Evolutionary conservation across 208 protist genomes (phyloP), one percentile per base, ranked within the genome.

Genomic region (Wallacemonas collosoma): DNA sequence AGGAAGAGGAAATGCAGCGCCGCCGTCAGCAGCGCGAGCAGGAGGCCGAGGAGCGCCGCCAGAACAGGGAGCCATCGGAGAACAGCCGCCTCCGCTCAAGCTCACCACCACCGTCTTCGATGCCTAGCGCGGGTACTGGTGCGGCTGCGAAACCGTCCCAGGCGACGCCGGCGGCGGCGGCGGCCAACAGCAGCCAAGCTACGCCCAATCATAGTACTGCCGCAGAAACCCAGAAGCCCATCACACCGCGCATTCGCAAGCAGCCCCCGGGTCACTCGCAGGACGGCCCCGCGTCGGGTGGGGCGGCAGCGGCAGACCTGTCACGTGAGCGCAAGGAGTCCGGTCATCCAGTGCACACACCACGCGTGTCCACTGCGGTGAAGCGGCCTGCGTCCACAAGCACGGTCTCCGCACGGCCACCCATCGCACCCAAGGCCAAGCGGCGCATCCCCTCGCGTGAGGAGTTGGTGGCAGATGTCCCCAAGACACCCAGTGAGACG

Each of bases 391-490:
- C 53, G 5, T 14, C 48, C 35, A 39, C 38, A 53, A 43, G 35
- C 6, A 39, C 65, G 2, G 38, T 54, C 11, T 67, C 72, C 4
- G 55, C 72, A 0, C 70, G 68, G 17, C 58, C 71, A 45, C 75
- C 68, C 1, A 73, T 77, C 26, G 68, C 77, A 14, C 74, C 79
- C 35, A 82, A 80, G 60, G 54, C 68, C 12, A 78, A 70, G 41
- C 69, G 69, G 38, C 71, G 69, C 41, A 73, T 90, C n/a, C 90
- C 89, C 6, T 90, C 87, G 2, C 69, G 73, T 3, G 81, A 81
- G 67, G 85, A 95, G 75, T 71, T 97, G 2, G 61, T 90, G 8
- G 87, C 82, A 6, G 88, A 93, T 35, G 68, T 80, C 4, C 88
- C 95, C 72, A 65, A 62, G 7, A 61, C 75, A 35, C 93, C 93